Conservation (phyloP, 1,139 yeast genomes). For the Pichia sp. region DNA sequence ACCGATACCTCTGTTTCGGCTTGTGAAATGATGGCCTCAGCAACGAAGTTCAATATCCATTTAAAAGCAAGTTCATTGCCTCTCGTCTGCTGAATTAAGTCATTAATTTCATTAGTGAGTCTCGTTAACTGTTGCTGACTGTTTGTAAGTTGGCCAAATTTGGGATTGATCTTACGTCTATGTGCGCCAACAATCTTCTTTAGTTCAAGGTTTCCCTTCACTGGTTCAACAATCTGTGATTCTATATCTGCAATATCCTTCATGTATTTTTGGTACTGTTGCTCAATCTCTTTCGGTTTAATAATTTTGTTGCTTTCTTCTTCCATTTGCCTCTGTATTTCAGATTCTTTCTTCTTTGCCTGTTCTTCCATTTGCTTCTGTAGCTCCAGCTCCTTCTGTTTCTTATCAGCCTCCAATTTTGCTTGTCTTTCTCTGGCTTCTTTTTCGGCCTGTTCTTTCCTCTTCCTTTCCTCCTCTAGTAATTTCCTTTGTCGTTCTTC, state of each 20-base stretch:
- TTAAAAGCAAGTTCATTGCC: slow-evolving; percentile 44
- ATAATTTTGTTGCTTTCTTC: slow-evolving; percentile 26
- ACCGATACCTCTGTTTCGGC: slow-evolving; percentile 91
- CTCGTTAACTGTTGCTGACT: slow-evolving; percentile 50
- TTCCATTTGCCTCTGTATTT: slow-evolving; percentile 10
- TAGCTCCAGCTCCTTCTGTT: slow-evolving; percentile 20
- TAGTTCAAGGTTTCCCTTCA: slow-evolving; percentile 38
- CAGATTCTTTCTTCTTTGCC: slow-evolving; percentile 15
- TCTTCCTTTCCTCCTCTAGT: slow-evolving; percentile 15
- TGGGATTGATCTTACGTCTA: slow-evolving; percentile 76
- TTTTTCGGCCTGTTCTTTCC: slow-evolving; percentile 15
- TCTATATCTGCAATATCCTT: slow-evolving; percentile 56
- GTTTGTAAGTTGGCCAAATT: slow-evolving; percentile 84
- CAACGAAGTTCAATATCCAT: slow-evolving; percentile 75
- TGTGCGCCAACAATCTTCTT: slow-evolving; percentile 37
- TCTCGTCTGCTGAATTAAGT: slow-evolving; percentile 41
- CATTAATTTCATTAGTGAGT: slow-evolving; percentile 45
- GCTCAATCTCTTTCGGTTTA: slow-evolving; percentile 35
- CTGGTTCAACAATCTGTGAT: slow-evolving; percentile 44
- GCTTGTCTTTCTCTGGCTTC: slow-evolving; percentile 19
- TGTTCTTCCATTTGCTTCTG: slow-evolving; percentile 18
- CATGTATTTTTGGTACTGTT: slow-evolving; percentile 44
- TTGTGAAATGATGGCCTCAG: slow-evolving; percentile 82
- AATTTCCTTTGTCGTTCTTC: slow-evolving; percentile 8
- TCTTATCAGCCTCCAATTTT: slow-evolving; percentile 15